A percentile compares a stretch with the other conserved stretches of the same genome.
These are phyloP conservation scores for Trichosporon sp. DNA, from an alignment of 1,284 basidiomycete genomes.

Conservation along the genomic window DNA sequence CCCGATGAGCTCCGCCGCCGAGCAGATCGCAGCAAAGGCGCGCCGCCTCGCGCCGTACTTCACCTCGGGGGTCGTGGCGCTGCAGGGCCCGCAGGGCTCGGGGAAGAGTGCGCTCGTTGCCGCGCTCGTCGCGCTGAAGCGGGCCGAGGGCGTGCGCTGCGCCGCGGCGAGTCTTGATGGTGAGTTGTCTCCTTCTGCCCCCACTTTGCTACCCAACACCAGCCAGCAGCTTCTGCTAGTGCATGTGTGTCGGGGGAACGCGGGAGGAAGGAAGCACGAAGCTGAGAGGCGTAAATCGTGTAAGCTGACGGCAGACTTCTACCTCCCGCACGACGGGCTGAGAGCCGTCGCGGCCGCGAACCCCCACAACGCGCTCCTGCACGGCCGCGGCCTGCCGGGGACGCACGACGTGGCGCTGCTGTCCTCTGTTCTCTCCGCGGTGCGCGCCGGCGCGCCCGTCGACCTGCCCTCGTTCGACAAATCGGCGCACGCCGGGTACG, in stretches of 20 bases:
- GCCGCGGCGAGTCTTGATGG: conserved; percentile 25
- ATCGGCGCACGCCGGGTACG: conserved; percentile 67
- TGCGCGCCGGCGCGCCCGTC: not conserved
- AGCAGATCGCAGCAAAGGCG: not conserved
- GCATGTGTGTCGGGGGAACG: not conserved
- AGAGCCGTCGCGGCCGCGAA: conserved; percentile 28
- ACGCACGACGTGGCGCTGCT: conserved; percentile 36
- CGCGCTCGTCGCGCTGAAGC: conserved; percentile 14
- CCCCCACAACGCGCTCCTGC: conserved; percentile 36
- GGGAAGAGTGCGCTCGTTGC: conserved; percentile 24
- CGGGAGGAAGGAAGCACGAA: no score
- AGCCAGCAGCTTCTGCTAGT: not conserved
- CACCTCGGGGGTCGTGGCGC: conserved; percentile 12
- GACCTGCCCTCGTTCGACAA: conserved; percentile 65
- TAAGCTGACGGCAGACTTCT: conserved; percentile 34
- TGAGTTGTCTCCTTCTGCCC: not conserved
- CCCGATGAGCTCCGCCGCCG: not conserved
- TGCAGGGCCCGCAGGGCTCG: conserved; percentile 25
- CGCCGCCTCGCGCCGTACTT: not conserved
- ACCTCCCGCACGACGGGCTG: conserved; percentile 33
- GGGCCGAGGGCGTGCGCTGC: conserved; percentile 9
- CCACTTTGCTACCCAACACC: not conserved
- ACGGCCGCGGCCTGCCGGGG: conserved; percentile 44
- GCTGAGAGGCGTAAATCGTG: no score
- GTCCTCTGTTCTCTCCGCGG: not conserved